phyloP scores from a whole-genome alignment of 495 filamentous ascomycete genomes.

The Aspergillus indologenus region DNA sequence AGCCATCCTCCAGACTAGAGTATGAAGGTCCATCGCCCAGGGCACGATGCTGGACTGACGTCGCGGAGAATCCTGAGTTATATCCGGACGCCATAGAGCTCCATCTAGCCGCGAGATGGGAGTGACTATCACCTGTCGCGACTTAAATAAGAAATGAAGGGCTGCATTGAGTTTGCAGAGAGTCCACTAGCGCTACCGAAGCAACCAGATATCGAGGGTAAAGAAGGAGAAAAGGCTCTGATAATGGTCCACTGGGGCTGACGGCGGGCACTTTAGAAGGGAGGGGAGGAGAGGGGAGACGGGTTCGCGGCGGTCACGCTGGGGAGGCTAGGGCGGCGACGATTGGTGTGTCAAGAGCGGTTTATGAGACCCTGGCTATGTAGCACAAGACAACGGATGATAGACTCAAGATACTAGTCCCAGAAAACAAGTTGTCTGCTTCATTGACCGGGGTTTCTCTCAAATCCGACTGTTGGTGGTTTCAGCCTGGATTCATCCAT shows the following conservation, averaged over 20 bases:
- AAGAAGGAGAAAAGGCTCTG: conserved; percentile 4
- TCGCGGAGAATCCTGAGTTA: conserved; percentile 56
- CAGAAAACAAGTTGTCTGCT: conserved; percentile 4
- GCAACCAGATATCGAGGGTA: background rate
- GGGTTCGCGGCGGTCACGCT: conserved; percentile 11
- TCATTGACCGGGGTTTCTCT: conserved; percentile 3
- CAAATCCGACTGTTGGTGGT: conserved; percentile 15
- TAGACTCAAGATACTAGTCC: background rate
- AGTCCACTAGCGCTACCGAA: conserved; percentile 1
- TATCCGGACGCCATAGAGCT: conserved; percentile 50
- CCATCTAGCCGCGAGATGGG: conserved; percentile 42
- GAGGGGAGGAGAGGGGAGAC: conserved; percentile 5
- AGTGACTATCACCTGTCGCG: conserved; percentile 42
- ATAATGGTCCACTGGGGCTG: conserved; percentile 10
- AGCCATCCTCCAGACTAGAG: conserved; percentile 53
- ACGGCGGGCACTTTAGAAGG: conserved; percentile 12
- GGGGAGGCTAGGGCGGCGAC: conserved; percentile 5
- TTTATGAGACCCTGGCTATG: conserved; percentile 8
- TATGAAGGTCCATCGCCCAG: conserved; percentile 55
- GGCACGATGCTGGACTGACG: conserved; percentile 65
- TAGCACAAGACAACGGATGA: conserved; percentile 6
- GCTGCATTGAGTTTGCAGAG: conserved; percentile 35
- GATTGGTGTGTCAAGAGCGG: background rate
- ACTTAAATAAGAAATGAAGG: conserved; percentile 23
- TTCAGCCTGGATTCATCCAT: conserved; percentile 16